These are phyloP conservation scores for Adansonia madagascariensis DNA, from an alignment of 441 rosid genomes.

Conservation along the genomic window DNA sequence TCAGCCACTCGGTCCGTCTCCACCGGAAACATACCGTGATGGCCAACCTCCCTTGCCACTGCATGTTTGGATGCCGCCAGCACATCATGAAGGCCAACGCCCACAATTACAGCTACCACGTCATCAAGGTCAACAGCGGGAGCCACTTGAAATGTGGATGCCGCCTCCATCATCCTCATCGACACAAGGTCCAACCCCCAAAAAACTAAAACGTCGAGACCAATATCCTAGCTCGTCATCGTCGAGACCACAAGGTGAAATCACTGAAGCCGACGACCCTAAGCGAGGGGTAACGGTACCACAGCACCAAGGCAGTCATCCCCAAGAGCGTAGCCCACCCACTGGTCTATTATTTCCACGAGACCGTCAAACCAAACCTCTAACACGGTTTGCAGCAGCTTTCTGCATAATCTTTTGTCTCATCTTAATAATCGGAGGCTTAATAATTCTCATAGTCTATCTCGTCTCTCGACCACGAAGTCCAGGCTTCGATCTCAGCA, in stretches of 20 bases:
- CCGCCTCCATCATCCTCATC: slow-evolving; percentile 16
- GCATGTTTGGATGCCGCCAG: not conserved
- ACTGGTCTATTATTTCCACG: not conserved
- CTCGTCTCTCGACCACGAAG: slow-evolving; percentile 71
- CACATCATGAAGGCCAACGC: not conserved
- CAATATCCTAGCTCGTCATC: slow-evolving; percentile 12
- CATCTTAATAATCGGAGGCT: slow-evolving; percentile 60
- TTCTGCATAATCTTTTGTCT: slow-evolving; percentile 64
- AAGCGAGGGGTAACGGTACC: too few species aligned
- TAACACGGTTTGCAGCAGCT: slow-evolving; percentile 47
- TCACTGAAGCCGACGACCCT: not conserved
- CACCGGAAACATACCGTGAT: not conserved
- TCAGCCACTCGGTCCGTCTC: not conserved
- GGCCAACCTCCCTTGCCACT: not conserved
- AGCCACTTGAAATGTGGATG: not conserved
- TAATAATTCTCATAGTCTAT: slow-evolving; percentile 66
- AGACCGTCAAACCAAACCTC: slow-evolving; percentile 37
- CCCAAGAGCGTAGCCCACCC: not conserved
- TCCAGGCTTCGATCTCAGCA: slow-evolving; percentile 59
- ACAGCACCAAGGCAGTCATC: not conserved
- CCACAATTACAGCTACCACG: too few species aligned
- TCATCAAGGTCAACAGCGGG: too few species aligned
- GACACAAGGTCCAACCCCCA: not conserved
- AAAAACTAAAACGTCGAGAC: slow-evolving; percentile 30
- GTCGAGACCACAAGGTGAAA: not conserved